These are phyloP conservation scores for Aspergillus sclerotiicarbonarius DNA, from an alignment of 495 filamentous ascomycete species.

Conservation along the genomic window DNA sequence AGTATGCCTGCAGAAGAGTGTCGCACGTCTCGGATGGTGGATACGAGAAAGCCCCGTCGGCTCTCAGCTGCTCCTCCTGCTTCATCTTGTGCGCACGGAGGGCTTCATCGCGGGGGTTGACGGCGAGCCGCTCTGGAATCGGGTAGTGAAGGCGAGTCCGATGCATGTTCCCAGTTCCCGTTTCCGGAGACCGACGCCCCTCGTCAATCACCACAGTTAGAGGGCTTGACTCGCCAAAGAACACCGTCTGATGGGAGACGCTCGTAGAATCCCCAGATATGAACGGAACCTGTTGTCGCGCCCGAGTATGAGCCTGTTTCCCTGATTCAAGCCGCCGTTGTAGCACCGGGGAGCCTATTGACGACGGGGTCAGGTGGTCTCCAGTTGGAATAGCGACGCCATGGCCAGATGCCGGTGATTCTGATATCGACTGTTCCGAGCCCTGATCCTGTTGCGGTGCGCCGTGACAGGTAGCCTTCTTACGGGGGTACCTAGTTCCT, in stretches of 20 bases:
- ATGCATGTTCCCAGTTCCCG: no score
- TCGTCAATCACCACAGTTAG: conserved; percentile 42
- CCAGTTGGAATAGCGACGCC: background rate
- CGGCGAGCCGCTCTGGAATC: no score
- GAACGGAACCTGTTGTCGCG: background rate
- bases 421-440: conserved; percentile 2
- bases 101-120: no score
- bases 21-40: no score
- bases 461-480: conserved; percentile 6
- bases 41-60: no score
- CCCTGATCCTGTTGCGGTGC: background rate
- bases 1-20: no score
- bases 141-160: no score
- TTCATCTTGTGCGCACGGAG: no score
- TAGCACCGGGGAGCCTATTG: background rate
- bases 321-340: background rate
- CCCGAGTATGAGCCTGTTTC: background rate
- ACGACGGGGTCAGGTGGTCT: background rate
- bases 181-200: conserved; percentile 10
- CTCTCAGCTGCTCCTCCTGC: no score
- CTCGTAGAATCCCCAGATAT: background rate
- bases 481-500: conserved; percentile 22
- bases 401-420: background rate
- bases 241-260: conserved; percentile 31
- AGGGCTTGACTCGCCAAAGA: conserved; percentile 43